Percentiles rank a stretch among this genome's conserved stretches.
Evolutionary conservation across 192 early-diverging fungal species (phyloP).

Genomic region (Pilobolus umbonatus): DNA sequence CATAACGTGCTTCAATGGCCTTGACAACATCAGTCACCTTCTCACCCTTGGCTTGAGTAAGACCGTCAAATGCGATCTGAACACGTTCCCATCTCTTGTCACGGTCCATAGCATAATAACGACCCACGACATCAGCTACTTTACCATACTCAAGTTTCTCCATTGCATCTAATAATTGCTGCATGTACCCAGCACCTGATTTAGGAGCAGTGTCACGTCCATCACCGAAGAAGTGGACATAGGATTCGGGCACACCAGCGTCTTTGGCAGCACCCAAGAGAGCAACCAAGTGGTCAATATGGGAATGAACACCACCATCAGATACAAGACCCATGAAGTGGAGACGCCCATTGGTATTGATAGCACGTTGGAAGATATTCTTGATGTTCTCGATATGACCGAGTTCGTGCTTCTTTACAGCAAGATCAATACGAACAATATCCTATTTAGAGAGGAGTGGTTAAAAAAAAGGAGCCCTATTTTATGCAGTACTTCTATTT

Average conservation of each 20-base stretch:
- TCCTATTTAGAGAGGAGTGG: conserved; percentile 49
- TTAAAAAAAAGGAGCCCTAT: conserved; percentile 7
- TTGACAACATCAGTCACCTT: conserved; percentile 57
- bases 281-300: conserved; percentile 85
- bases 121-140: conserved; percentile 89
- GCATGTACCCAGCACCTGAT: conserved; percentile 77
- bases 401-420: conserved; percentile 83
- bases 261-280: conserved; percentile 84
- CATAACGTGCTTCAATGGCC: conserved; percentile 84
- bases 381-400: conserved; percentile 67
- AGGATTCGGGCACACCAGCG: conserved; percentile 77
- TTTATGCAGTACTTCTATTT: conserved; percentile 8
- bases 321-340: conserved; percentile 94
- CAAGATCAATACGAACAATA: conserved; percentile 96
- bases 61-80: conserved; percentile 88
- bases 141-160: conserved; percentile 72
- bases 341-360: conserved; percentile 78
- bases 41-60: conserved; percentile 78
- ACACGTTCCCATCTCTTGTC: conserved; percentile 99
- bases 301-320: conserved; percentile 98
- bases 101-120: conserved; percentile 99
- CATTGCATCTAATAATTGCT: conserved; percentile 62
- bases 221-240: conserved; percentile 96
- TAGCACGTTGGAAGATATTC: conserved; percentile 81
- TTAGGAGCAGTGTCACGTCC: conserved; percentile 95